Conservation (phyloP, 331 rosid species). For the Rhamnella rubrinervis region DNA sequence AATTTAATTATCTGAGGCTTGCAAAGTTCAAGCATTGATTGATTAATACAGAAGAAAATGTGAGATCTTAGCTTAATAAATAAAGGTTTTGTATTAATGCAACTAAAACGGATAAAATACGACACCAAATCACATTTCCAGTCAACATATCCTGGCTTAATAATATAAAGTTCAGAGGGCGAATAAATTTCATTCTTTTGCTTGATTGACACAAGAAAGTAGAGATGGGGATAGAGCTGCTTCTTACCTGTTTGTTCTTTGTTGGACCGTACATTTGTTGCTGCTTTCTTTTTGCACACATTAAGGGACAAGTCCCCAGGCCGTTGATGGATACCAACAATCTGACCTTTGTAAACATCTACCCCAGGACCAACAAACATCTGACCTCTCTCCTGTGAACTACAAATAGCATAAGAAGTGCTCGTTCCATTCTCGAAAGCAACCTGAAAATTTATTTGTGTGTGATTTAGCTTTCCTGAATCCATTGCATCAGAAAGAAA, state of each 20-base stretch:
- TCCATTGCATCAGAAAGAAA: background rate
- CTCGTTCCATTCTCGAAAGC: constrained; percentile 93
- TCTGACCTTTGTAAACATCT: constrained; percentile 89
- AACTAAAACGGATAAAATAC: too few relatives aligned
- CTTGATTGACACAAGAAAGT: too few relatives aligned
- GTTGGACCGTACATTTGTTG: constrained; percentile 92
- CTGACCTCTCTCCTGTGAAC: constrained; percentile 95
- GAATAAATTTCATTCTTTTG: too few relatives aligned
- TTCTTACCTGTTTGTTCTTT: constrained; percentile 85
- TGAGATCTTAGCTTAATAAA: background rate
- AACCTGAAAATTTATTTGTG: constrained; percentile 57
- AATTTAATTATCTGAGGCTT: background rate
- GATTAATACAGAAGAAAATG: background rate
- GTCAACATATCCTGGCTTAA: too few relatives aligned
- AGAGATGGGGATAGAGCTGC: constrained; percentile 7
- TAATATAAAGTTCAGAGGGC: too few relatives aligned
- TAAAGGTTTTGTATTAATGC: too few relatives aligned
- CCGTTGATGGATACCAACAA: constrained; percentile 95
- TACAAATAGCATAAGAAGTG: constrained; percentile 80
- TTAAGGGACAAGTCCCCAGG: constrained; percentile 88
- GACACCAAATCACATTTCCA: too few relatives aligned
- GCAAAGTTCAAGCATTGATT: background rate
- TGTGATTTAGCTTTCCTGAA: background rate
- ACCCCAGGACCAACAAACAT: constrained; percentile 82
- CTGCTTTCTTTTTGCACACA: constrained; percentile 97